Conservation (phyloP, 768 basidiomycete species). For the Mycena epipterygia region DNA sequence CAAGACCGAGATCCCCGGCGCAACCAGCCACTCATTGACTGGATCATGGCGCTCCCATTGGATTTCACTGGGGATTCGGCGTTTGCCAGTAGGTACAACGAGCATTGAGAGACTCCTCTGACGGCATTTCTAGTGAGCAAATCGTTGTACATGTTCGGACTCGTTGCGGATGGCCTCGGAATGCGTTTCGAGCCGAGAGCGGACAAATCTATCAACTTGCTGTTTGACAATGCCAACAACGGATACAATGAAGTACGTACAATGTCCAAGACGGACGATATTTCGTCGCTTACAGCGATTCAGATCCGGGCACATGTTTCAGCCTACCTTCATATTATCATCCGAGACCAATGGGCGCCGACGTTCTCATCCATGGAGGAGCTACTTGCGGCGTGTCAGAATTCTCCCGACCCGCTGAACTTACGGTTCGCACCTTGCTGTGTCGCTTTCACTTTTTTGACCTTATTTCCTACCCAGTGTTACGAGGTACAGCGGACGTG, state of each 20-base stretch:
- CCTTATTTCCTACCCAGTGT: conserved; percentile 52
- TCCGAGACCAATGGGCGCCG: conserved; percentile 77
- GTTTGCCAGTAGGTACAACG: conserved; percentile 76
- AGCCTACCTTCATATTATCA: conserved; percentile 70
- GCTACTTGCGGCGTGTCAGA: conserved; percentile 69
- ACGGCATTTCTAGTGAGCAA: conserved; percentile 73
- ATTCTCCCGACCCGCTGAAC: conserved; percentile 67
- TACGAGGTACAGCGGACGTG: conserved; percentile 66
- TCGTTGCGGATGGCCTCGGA: conserved; percentile 75
- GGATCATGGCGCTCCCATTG: conserved; percentile 80
- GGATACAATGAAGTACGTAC: conserved; percentile 84
- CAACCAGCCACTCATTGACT: conserved; percentile 77
- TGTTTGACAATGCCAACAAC: conserved; percentile 83
- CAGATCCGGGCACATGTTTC: conserved; percentile 82
- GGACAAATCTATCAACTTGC: conserved; percentile 76
- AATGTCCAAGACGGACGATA: conserved; percentile 1
- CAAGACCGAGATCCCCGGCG: conserved; percentile 86
- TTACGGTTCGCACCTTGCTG: conserved; percentile 60
- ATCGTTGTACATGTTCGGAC: conserved; percentile 73
- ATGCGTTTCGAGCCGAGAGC: conserved; percentile 75
- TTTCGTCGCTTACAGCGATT: conserved; percentile 3
- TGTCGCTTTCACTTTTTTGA: neutral
- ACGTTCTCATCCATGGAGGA: conserved; percentile 68
- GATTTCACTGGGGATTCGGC: conserved; percentile 91
- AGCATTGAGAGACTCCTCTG: conserved; percentile 3